Evolutionary conservation across 129 eudicot species (phyloP), one percentile per base, ranked within the genome.

Genomic region (Heracleum sosnowskyi): DNA sequence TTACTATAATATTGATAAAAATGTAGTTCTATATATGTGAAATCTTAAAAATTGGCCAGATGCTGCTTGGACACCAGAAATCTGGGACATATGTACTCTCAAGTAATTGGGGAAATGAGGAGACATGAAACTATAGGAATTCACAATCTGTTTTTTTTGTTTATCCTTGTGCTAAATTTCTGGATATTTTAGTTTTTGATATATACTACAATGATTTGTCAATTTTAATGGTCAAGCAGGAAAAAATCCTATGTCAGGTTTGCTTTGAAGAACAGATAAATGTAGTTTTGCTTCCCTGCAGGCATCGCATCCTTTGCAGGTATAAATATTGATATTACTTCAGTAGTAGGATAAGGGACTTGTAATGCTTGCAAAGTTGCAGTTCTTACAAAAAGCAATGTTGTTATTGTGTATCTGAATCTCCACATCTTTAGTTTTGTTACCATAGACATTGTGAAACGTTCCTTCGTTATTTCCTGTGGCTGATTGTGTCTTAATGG

Each of bases 251-350:
- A 49, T 93, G 98, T 74, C 86, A 95, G 42, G 84, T 93, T 83
- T 93, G 98, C 86, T 93, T 91, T 46, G 98, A 91, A 74, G 96
- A 90, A 53, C 93, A 89, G 74, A 91, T 93, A 86, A 88, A 84
- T 83, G 78, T 86, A 3, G 96, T 92, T 79, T 90, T 92, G n/a
- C 96, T 92, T 69, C 97, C 97, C 11, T 92, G 97, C 69, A 92
- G 96, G 85, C 97, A 92, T 84, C 89, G 87, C 82, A 85, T 90
- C 69, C 91, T 92, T 71, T 92, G 97, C 97, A 86, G 97, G 97
- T 90, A 88, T 69, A 28, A 45, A 39, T 64, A 66, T 63, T 7
- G 11, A 60, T 70, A 22, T 72, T 40, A 37, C 3, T n/a, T 29
- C 24, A 66, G 0, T 31, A 31, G 20, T 66, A 26, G 37, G 36